Percentiles rank a stretch among this genome's conserved stretches.
Conservation (phyloP, 2,329 filamentous ascomycete species). For the Beauveria medogensis region DNA sequence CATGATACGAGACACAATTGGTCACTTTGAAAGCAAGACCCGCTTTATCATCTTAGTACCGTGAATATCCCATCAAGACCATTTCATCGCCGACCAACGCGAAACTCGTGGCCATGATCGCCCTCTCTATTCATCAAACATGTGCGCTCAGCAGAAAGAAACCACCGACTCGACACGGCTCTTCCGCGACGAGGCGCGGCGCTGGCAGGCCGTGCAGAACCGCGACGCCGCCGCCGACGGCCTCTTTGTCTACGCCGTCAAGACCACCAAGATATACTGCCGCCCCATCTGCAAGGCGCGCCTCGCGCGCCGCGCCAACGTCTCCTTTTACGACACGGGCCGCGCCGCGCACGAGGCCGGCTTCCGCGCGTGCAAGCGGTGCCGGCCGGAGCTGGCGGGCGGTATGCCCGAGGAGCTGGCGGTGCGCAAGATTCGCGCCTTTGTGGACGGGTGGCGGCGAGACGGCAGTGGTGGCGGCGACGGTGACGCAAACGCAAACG, state of each 20-base stretch:
- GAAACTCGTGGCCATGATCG: background rate
- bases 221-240: slow-evolving; percentile 29
- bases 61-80: background rate
- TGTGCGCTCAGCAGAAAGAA: background rate
- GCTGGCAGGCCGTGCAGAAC: slow-evolving; percentile 28
- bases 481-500: background rate
- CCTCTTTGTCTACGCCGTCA: slow-evolving; percentile 35
- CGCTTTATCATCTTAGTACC: slow-evolving; percentile 14
- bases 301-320: slow-evolving; percentile 52
- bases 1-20: slow-evolving; percentile 16
- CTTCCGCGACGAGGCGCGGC: slow-evolving; percentile 24
- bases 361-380: slow-evolving; percentile 51
- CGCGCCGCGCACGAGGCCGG: slow-evolving; percentile 37
- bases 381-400: slow-evolving; percentile 34
- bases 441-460: slow-evolving; percentile 20
- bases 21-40: slow-evolving; percentile 24
- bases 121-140: background rate
- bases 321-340: slow-evolving; percentile 42
- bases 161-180: slow-evolving; percentile 1
- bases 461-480: no score
- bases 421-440: slow-evolving; percentile 31
- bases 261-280: slow-evolving; percentile 46
- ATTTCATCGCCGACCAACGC: background rate
- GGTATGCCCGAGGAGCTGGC: slow-evolving; percentile 36
- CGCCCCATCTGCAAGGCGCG: slow-evolving; percentile 53